Conservation (phyloP, 2,329 filamentous ascomycete species). For the Hypoxylon sp. region DNA sequence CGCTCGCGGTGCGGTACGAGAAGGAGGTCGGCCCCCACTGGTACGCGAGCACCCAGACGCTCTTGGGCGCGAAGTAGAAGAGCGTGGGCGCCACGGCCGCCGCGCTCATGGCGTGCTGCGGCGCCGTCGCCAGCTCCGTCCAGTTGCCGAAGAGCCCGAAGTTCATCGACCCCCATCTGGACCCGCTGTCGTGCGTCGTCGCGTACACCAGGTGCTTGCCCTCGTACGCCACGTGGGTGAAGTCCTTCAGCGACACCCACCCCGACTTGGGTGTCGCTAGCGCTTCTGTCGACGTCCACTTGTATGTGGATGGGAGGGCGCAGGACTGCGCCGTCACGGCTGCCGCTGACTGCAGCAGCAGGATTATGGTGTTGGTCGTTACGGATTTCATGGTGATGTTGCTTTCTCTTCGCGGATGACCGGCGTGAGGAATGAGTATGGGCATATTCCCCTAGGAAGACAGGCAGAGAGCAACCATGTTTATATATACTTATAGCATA, state of each 20-base stretch:
- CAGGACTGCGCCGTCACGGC: conserved; percentile 52
- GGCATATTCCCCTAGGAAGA: background rate
- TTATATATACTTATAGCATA: conserved; percentile 10
- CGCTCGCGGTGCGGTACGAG: conserved; percentile 68
- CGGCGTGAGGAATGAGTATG: too few species aligned
- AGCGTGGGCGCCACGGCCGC: conserved; percentile 69
- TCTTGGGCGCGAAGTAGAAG: conserved; percentile 72
- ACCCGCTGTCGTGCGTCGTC: conserved; percentile 58
- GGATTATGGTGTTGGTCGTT: conserved; percentile 24
- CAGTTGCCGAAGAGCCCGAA: conserved; percentile 68
- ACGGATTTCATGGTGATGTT: conserved; percentile 27
- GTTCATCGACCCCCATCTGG: conserved; percentile 67
- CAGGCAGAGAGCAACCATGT: background rate
- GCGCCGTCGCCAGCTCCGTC: conserved; percentile 61
- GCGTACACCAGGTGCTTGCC: conserved; percentile 71
- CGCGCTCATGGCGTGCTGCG: conserved; percentile 63
- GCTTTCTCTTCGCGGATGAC: background rate
- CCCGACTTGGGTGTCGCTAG: conserved; percentile 65
- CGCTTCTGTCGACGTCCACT: conserved; percentile 64
- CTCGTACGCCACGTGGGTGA: conserved; percentile 67
- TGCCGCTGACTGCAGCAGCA: conserved; percentile 29
- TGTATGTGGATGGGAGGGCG: conserved; percentile 65
- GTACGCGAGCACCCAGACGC: conserved; percentile 72
- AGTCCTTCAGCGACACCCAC: conserved; percentile 72
- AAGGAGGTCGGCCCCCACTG: conserved; percentile 72